Conservation (phyloP, 1,284 basidiomycete species). For the Trametes polyzona region DNA sequence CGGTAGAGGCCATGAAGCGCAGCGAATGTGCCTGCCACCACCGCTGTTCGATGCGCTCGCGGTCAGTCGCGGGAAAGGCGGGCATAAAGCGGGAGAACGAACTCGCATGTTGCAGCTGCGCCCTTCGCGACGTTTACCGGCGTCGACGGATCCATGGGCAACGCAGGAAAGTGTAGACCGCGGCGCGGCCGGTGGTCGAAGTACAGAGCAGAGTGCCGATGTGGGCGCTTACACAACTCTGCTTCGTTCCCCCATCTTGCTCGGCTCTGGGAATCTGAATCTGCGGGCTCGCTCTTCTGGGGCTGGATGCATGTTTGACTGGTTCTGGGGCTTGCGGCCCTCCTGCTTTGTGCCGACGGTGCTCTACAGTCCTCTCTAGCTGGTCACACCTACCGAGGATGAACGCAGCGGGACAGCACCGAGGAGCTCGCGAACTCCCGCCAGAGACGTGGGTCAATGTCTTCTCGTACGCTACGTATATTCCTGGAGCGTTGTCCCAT, state of each 20-base stretch:
- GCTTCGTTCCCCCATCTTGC: background rate
- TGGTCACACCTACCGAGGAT: no score
- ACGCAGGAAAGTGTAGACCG: background rate
- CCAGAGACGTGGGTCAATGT: slow-evolving; percentile 41
- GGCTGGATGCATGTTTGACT: slow-evolving; percentile 1
- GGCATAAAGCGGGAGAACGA: slow-evolving; percentile 47
- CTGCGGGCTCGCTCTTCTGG: no score
- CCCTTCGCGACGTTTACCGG: slow-evolving; percentile 56
- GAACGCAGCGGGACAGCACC: background rate
- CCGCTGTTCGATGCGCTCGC: slow-evolving; percentile 40
- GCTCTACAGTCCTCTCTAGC: background rate
- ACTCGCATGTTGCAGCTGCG: slow-evolving; percentile 73
- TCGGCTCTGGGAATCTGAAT: no score
- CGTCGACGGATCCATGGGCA: slow-evolving; percentile 43
- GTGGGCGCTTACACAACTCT: slow-evolving; percentile 3
- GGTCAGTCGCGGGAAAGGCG: slow-evolving; percentile 31
- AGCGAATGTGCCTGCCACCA: slow-evolving; percentile 52
- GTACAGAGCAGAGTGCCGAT: background rate
- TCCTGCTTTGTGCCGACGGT: background rate
- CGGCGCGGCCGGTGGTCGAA: background rate
- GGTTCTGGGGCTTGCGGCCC: background rate
- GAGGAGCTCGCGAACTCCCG: background rate
- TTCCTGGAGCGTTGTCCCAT: slow-evolving; percentile 36
- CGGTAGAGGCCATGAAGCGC: slow-evolving; percentile 58
- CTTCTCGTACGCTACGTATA: slow-evolving; percentile 33